These are phyloP conservation scores for Eleusine indica DNA, from an alignment of 176 grass and related monocot genomes.

Conservation along the genomic window DNA sequence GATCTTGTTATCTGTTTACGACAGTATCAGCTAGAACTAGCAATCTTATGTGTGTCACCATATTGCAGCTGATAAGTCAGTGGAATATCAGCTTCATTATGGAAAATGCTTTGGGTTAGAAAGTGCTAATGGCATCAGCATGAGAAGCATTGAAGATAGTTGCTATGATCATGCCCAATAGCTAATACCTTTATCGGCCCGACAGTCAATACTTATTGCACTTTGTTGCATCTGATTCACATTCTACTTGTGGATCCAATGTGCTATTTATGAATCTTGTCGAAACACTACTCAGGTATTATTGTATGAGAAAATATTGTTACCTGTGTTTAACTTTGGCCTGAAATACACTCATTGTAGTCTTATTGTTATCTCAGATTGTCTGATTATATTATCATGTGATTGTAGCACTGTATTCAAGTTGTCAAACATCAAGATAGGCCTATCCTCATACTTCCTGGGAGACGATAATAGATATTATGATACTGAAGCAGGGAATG, in stretches of 20 bases:
- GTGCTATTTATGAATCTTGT: not conserved
- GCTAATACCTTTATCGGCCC: not conserved
- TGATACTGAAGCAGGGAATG: no score
- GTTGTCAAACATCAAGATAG: not conserved
- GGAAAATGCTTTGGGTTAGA: not conserved
- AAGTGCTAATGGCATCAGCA: not conserved
- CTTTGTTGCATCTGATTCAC: not conserved
- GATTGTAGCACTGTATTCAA: not conserved
- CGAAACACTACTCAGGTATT: not conserved
- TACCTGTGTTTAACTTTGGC: not conserved
- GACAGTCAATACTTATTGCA: not conserved
- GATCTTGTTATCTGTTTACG: not conserved
- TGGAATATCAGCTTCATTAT: not conserved
- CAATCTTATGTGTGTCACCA: slow-evolving; percentile 14
- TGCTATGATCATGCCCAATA: not conserved
- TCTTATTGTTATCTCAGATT: not conserved
- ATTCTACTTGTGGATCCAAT: not conserved
- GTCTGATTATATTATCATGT: not conserved
- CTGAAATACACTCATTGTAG: not conserved
- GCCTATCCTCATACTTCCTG: not conserved
- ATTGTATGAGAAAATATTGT: not conserved
- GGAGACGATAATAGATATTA: not conserved
- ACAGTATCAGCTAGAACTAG: not conserved
- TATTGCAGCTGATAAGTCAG: not conserved
- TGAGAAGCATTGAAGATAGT: not conserved